Conservation (phyloP, 129 eudicot genomes). For the Lonicera japonica region DNA sequence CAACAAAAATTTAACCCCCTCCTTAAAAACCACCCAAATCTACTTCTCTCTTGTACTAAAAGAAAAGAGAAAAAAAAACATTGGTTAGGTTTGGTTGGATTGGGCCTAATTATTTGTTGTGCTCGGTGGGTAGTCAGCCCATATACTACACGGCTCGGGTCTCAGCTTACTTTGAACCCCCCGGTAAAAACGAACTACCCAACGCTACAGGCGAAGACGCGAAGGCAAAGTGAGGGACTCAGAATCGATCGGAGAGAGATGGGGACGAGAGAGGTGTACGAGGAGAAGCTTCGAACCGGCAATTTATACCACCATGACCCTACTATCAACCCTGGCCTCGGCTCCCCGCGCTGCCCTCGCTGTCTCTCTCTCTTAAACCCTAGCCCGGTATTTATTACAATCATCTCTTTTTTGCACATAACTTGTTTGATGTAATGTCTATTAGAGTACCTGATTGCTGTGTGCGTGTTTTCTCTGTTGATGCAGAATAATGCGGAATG, state of each 20-base stretch:
- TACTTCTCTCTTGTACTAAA: too few species aligned
- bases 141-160: too few species aligned
- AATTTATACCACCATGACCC: slow-evolving; percentile 74
- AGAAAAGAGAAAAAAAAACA: too few species aligned
- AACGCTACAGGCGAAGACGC: too few species aligned
- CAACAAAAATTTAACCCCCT: too few species aligned
- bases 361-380: slow-evolving; percentile 51
- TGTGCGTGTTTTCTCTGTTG: slow-evolving; percentile 7
- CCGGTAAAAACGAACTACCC: too few species aligned
- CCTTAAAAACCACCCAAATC: too few species aligned
- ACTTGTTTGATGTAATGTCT: slow-evolving; percentile 24
- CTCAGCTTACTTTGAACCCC: too few species aligned
- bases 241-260: slow-evolving; percentile 17
- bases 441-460: background rate
- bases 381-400: slow-evolving; percentile 18
- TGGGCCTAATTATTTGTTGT: too few species aligned
- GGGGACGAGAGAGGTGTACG: slow-evolving; percentile 93
- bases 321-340: slow-evolving; percentile 90
- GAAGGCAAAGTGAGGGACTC: too few species aligned
- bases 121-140: too few species aligned
- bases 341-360: slow-evolving; percentile 82
- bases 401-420: background rate
- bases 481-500: slow-evolving; percentile 60
- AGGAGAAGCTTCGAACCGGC: slow-evolving; percentile 64
- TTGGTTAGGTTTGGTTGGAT: too few species aligned